Evolutionary conservation across 768 basidiomycete species (phyloP).

Genomic region (Hypsizygus marmoreus): DNA sequence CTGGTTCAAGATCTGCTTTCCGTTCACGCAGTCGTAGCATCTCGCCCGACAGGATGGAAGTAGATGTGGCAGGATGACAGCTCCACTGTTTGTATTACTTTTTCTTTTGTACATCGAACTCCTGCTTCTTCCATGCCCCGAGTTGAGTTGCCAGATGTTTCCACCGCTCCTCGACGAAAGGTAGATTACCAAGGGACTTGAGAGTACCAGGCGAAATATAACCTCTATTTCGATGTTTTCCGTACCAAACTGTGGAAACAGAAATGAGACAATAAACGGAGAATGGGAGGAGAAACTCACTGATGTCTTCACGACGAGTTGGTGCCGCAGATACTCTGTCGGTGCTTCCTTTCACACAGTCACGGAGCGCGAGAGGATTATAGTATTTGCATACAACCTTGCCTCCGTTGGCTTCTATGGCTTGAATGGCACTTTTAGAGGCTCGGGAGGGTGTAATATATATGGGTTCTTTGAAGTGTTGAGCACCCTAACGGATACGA

Average conservation of each 20-base stretch:
- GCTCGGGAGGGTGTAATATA: slow-evolving; percentile 84
- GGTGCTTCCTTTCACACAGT: slow-evolving; percentile 70
- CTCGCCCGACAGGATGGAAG: slow-evolving; percentile 58
- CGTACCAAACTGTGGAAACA: slow-evolving; percentile 70
- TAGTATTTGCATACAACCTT: slow-evolving; percentile 89
- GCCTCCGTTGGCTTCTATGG: slow-evolving; percentile 82
- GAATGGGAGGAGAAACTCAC: slow-evolving; percentile 44
- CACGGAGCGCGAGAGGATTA: slow-evolving; percentile 81
- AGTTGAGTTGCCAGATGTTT: slow-evolving; percentile 63
- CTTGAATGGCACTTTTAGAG: slow-evolving; percentile 81
- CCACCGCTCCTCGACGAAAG: slow-evolving; percentile 73
- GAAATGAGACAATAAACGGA: slow-evolving; percentile 5
- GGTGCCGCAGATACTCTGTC: slow-evolving; percentile 79
- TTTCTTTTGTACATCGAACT: slow-evolving; percentile 43
- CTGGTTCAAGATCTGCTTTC: slow-evolving; percentile 44
- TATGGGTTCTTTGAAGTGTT: slow-evolving; percentile 68
- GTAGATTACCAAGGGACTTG: slow-evolving; percentile 47
- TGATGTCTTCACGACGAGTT: slow-evolving; percentile 81
- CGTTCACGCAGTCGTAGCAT: slow-evolving; percentile 63
- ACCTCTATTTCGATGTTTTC: slow-evolving; percentile 70
- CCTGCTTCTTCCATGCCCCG: slow-evolving; percentile 52
- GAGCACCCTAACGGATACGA: slow-evolving; percentile 64
- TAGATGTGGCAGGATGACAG: slow-evolving; percentile 22
- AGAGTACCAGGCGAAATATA: slow-evolving; percentile 68
- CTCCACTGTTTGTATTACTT: slow-evolving; percentile 24